Percentiles rank a stretch among this genome's conserved stretches.
phyloP scores from a whole-genome alignment of 2,329 filamentous ascomycete species.

The Phaeoacremonium minimum region DNA sequence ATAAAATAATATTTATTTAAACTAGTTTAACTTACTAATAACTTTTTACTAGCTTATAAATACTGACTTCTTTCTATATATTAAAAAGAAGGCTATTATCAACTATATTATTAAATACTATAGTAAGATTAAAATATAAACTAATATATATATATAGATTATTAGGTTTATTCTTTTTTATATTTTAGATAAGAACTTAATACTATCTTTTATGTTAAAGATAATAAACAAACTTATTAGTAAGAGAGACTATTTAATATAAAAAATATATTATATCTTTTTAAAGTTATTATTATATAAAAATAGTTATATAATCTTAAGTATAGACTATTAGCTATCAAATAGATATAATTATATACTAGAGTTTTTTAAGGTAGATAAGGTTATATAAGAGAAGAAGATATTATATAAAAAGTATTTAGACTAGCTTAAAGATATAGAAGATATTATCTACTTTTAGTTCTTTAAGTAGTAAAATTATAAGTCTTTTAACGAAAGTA shows the following conservation, averaged over 20 bases:
- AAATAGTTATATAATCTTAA: not conserved
- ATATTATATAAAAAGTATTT: not conserved
- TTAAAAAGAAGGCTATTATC: not conserved
- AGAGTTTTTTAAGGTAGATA: not conserved
- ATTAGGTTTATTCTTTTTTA: no score
- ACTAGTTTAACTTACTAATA: not conserved
- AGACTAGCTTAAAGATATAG: no score
- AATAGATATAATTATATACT: not conserved
- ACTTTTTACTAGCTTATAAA: not conserved
- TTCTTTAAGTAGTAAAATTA: not conserved
- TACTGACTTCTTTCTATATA: not conserved
- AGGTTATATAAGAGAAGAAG: not conserved
- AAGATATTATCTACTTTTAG: no score
- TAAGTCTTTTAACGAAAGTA: not conserved
- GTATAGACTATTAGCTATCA: no score
- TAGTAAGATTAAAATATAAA: not conserved
- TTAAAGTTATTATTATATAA: not conserved
- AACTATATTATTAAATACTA: not conserved
- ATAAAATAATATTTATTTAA: not conserved
- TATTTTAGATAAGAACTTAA: slow-evolving; percentile 2
- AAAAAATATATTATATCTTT: not conserved
- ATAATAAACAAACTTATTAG: slow-evolving; percentile 1
- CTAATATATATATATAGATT: slow-evolving; percentile 4
- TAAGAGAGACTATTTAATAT: not conserved
- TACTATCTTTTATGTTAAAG: slow-evolving; percentile 2